These are phyloP conservation scores for Aphanomyces cochlioides DNA, from an alignment of 352 stramenopile species.

Conservation along the genomic window DNA sequence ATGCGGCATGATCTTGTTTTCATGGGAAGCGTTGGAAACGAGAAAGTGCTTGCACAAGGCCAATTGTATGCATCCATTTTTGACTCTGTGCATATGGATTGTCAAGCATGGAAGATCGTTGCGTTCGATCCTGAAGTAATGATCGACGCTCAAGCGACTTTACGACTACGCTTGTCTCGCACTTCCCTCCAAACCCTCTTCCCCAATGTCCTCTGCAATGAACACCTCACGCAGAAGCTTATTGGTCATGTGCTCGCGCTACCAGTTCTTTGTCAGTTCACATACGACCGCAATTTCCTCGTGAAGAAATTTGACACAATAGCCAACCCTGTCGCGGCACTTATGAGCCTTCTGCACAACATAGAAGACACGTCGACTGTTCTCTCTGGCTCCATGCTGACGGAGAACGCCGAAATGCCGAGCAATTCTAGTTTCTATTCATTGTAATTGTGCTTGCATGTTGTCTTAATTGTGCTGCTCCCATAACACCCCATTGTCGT, in stretches of 20 bases:
- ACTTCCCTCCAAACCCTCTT: slow-evolving; percentile 63
- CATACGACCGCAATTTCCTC: slow-evolving; percentile 11
- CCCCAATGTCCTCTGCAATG: slow-evolving; percentile 52
- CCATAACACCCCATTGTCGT: no score
- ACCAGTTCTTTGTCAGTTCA: slow-evolving; percentile 18
- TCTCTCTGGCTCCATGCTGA: slow-evolving; percentile 54
- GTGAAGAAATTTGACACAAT: slow-evolving; percentile 5
- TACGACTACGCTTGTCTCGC: slow-evolving; percentile 51
- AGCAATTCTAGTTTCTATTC: no score
- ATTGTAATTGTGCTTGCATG: no score
- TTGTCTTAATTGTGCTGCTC: no score
- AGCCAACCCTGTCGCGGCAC: not conserved
- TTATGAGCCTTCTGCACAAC: slow-evolving; percentile 38
- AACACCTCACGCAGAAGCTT: slow-evolving; percentile 53
- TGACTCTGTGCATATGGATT: slow-evolving; percentile 39
- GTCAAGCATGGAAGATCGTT: slow-evolving; percentile 41
- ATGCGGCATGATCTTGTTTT: slow-evolving; percentile 23
- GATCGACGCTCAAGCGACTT: slow-evolving; percentile 41
- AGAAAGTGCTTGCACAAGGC: slow-evolving; percentile 57
- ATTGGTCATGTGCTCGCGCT: slow-evolving; percentile 34
- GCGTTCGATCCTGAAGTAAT: slow-evolving; percentile 48
- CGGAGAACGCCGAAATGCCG: slow-evolving; percentile 34
- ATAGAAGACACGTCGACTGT: slow-evolving; percentile 47
- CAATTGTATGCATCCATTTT: slow-evolving; percentile 58
- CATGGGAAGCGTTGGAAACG: slow-evolving; percentile 36